Base-by-base conservation (phyloP, 1,284 basidiomycete genomes). In the Austroboletus rostrupii region DNA sequence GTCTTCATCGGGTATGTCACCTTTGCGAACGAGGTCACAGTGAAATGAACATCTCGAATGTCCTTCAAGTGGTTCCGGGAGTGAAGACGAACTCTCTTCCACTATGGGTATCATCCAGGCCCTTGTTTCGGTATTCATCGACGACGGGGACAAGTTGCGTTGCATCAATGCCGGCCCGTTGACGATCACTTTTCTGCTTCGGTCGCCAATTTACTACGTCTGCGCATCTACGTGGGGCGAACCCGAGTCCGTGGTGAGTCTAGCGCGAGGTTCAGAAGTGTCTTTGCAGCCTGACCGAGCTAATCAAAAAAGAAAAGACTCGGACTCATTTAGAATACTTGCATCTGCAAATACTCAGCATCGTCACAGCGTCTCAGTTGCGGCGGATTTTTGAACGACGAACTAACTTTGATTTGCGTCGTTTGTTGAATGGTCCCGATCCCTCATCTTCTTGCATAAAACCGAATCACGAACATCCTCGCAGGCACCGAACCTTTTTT, bases 31-130 rank as follows among this genome's bases (percentile, higher is more conserved):
- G 43, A 47, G 36, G 38, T 39, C 26, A 21, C 8, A 11, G 13
- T 17, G 13, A 49, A 43, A 37, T 19, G 19, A 49, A 12, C 43
- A 38, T 20, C 12, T 16, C 36, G 19, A 32, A 47, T 26, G 11
- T 19, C 16, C 12, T 55, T 40, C 43, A 53, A 85, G 83, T 61
- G 78, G 74, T 36, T 71, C 77, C 47, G 73, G 72, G 43, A 71
- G 70, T 42, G 74, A 76, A 51, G 78, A 81, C 45, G 79, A 80
- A 53, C 76, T 87, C 44, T 87, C 91, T 5, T 87, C 89, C 12
- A 83, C 85, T 21, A 89, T 96, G 61, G 96, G 93, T 21, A 83
- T 99, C 37, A 91, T 96, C 70, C 96, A 98, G 69, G 94, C 96
- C 2, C 77, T 99, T 9, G 87, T 99, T 45, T 95, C 94, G 12